These are phyloP conservation scores for Yamadazyma scolyti DNA, from an alignment of 805 yeast species.

Conservation along the genomic window DNA sequence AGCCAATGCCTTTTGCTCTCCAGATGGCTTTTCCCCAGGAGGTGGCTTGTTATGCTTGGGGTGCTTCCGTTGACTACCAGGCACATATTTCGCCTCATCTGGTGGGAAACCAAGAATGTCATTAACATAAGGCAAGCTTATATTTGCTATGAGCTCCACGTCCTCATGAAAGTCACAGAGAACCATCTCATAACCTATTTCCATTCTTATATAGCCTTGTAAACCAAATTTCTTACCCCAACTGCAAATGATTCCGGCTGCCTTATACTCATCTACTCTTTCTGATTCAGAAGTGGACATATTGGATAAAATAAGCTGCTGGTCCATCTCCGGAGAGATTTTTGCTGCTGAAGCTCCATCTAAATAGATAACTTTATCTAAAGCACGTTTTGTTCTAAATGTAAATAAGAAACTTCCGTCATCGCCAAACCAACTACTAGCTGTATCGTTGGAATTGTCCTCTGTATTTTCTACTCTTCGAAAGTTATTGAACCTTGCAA, in stretches of 20 bases:
- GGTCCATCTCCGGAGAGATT: constrained; percentile 60
- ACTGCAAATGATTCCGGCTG: constrained; percentile 49
- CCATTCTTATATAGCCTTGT: constrained; percentile 58
- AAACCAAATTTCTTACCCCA: constrained; percentile 55
- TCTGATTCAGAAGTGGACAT: constrained; percentile 18
- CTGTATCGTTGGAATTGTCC: too few species aligned
- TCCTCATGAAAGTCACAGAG: constrained; percentile 56
- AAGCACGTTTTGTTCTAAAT: constrained; percentile 44
- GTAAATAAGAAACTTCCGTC: constrained; percentile 34
- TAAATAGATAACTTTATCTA: constrained; percentile 47
- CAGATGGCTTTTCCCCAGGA: neutral
- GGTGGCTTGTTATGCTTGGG: neutral
- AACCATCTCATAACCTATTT: constrained; percentile 59
- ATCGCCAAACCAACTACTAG: constrained; percentile 2
- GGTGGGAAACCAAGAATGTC: constrained; percentile 38
- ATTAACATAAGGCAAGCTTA: constrained; percentile 34
- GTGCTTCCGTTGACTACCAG: neutral
- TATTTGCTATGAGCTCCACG: constrained; percentile 43
- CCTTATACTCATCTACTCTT: constrained; percentile 33
- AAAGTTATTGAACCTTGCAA: constrained; percentile 28
- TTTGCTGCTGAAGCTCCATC: constrained; percentile 74
- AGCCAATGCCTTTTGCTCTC: neutral
- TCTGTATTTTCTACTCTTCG: too few species aligned
- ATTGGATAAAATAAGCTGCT: constrained; percentile 20
- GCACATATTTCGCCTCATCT: constrained; percentile 6